These are phyloP conservation scores for Haplosporangium sp. DNA, from an alignment of 371 early-diverging fungal species.

Conservation along the genomic window DNA sequence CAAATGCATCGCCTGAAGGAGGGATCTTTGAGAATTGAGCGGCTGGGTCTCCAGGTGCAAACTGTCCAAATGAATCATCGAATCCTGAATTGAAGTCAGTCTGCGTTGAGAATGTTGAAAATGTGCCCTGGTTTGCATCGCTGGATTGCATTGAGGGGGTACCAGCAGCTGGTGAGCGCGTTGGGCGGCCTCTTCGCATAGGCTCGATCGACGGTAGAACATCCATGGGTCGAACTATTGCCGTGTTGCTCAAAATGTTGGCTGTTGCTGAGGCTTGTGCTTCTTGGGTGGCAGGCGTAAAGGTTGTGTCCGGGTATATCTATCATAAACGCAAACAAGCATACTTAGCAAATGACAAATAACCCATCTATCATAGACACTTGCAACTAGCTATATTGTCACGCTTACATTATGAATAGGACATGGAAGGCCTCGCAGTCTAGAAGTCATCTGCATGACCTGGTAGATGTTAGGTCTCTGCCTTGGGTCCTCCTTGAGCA, in stretches of 20 bases:
- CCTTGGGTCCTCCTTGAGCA: constrained; percentile 81
- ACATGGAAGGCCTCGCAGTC: constrained; percentile 74
- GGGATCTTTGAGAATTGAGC: constrained; percentile 42
- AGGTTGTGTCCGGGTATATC: constrained; percentile 50
- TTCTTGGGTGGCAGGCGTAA: constrained; percentile 23
- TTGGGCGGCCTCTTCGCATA: constrained; percentile 81
- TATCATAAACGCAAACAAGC: constrained; percentile 9
- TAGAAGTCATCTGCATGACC: constrained; percentile 72
- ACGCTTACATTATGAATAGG: constrained; percentile 67
- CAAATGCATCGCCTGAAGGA: constrained; percentile 33
- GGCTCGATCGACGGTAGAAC: constrained; percentile 68
- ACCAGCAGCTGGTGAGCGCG: constrained; percentile 43
- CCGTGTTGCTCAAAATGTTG: constrained; percentile 58
- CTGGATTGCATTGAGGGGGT: constrained; percentile 3
- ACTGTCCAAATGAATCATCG: constrained; percentile 53
- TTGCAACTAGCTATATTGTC: not conserved
- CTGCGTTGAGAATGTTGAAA: constrained; percentile 5
- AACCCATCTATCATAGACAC: not conserved
- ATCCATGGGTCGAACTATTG: constrained; percentile 54
- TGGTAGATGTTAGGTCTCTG: constrained; percentile 84
- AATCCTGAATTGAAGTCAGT: constrained; percentile 34
- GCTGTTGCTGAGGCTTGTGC: constrained; percentile 43
- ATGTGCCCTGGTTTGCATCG: not conserved
- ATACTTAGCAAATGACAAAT: too few relatives aligned
- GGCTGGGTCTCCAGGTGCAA: constrained; percentile 19